Evolutionary conservation across 2,329 filamentous ascomycete genomes (phyloP).

Genomic region (Paramyrothecium sp.): DNA sequence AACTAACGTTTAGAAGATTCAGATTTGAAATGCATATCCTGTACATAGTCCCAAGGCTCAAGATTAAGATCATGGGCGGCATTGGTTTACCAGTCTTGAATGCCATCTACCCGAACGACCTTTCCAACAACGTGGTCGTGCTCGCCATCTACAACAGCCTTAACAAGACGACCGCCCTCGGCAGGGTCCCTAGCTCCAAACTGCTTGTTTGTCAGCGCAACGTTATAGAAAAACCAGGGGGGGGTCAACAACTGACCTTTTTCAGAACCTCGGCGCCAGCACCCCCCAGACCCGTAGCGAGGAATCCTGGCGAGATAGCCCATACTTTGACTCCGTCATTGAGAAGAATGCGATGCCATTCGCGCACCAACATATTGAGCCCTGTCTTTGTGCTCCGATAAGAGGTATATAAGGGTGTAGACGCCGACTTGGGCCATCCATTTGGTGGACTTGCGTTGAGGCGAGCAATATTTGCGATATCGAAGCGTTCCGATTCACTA

Average conservation of each 20-base stretch:
- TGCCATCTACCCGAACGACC: constrained; percentile 3
- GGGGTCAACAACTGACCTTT: too few species aligned
- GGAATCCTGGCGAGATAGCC: constrained; percentile 6
- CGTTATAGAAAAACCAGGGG: too few species aligned
- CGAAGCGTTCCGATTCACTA: constrained; percentile 19
- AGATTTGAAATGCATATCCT: too few species aligned
- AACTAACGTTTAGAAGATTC: too few species aligned
- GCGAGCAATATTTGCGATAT: constrained; percentile 10
- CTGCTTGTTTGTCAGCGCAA: neutral
- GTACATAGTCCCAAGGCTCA: too few species aligned
- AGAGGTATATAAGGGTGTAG: neutral
- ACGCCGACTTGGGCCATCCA: constrained; percentile 47
- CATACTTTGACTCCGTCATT: constrained; percentile 9
- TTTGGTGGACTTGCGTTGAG: constrained; percentile 21
- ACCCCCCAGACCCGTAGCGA: constrained; percentile 6
- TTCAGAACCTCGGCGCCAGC: too few species aligned
- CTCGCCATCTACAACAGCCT: constrained; percentile 8
- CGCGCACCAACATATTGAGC: constrained; percentile 8
- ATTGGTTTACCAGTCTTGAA: too few species aligned
- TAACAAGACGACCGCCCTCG: constrained; percentile 7
- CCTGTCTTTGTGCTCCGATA: constrained; percentile 6
- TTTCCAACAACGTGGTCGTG: constrained; percentile 9
- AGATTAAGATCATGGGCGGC: too few species aligned
- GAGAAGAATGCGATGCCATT: constrained; percentile 3
- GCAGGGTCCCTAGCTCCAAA: constrained; percentile 9